Base-by-base conservation (phyloP, 2,329 filamentous ascomycete genomes). In the Penicillium digitatum region DNA sequence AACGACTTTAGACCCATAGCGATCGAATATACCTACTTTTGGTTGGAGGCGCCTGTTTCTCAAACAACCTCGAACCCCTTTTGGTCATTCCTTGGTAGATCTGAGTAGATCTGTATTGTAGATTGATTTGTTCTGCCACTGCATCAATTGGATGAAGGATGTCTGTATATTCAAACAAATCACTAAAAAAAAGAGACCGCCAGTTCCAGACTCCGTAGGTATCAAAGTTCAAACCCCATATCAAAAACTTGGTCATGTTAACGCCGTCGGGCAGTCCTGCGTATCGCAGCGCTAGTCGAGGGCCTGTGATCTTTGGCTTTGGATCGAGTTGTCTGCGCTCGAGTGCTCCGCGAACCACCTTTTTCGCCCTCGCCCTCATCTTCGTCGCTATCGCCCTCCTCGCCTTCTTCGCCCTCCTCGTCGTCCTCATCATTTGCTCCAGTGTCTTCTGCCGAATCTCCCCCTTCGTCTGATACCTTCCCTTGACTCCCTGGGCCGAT, bases 381-480 rank as follows among this genome's bases (percentile, higher is more conserved):
- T 18, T 74, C 73, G 1, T 74, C 74, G 6, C 54, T 69, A 32
- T 74, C 74, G 32, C 70, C 68, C 42, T 76, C 74, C 10, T 67
- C 69, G 14, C 62, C 69, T 40, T 74, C 72, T 22, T 73, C 72
- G 10, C 64, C 69, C 31, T 74, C 73, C 29, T 73, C 73, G 9
- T 72, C 74, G 6, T 64, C 72, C 27, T 74, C 72, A 8, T 74
- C 74, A 46, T 74, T 69, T 11, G 54, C 64, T 24, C 60, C 74
- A 11, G 71, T 72, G 16, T 74, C 72, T 29, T 72, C 60, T 14
- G 45, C 74, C 26, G 68, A 72, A 48, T 74, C 71, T 5, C 67
- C 72, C 4, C 76, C 76, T 26, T 73, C 74, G 12, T 72, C 73
- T 3, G 61, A 69, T 24, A 38, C 57, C 65, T 70, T 72, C 60